These are phyloP conservation scores for Lavandula angustifolia DNA, from an alignment of 257 asterid genomes.

Conservation along the genomic window DNA sequence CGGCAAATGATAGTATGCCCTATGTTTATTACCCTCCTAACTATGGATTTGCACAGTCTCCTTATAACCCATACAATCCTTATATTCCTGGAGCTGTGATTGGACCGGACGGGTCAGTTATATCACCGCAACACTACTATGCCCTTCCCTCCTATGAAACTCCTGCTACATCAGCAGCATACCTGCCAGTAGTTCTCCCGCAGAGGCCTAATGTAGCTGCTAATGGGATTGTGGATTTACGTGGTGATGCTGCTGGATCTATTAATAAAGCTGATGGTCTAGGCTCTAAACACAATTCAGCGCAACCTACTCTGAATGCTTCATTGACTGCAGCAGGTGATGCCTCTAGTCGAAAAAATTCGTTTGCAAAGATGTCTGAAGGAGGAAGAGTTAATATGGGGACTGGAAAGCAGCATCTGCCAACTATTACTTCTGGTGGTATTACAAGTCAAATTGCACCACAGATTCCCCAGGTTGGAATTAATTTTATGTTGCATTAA, in stretches of 20 bases:
- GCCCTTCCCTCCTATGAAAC: conserved; percentile 64
- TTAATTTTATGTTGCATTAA: conserved; percentile 1
- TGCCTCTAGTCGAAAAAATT: conserved; percentile 47
- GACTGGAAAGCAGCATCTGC: conserved; percentile 52
- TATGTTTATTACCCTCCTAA: conserved; percentile 62
- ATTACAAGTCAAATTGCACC: conserved; percentile 43
- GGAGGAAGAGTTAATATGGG: conserved; percentile 45
- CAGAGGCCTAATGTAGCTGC: conserved; percentile 49
- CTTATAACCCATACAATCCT: conserved; percentile 82
- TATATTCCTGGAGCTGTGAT: conserved; percentile 89
- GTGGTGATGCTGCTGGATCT: conserved; percentile 38
- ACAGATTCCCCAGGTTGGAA: conserved; percentile 48
- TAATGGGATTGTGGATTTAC: conserved; percentile 47
- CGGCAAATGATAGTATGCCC: conserved; percentile 59
- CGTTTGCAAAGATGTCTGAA: conserved; percentile 44
- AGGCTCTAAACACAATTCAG: conserved; percentile 45
- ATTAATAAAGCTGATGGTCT: conserved; percentile 48
- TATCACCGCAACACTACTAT: conserved; percentile 63
- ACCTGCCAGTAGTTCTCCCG: conserved; percentile 56
- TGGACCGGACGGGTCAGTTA: conserved; percentile 68
- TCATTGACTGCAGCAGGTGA: conserved; percentile 40
- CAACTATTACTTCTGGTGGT: conserved; percentile 41
- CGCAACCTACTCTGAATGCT: conserved; percentile 50
- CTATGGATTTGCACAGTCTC: conserved; percentile 71
- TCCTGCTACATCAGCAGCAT: conserved; percentile 50